Conservation (phyloP, 352 stramenopile genomes). For the Phytophthora cryptogea region DNA sequence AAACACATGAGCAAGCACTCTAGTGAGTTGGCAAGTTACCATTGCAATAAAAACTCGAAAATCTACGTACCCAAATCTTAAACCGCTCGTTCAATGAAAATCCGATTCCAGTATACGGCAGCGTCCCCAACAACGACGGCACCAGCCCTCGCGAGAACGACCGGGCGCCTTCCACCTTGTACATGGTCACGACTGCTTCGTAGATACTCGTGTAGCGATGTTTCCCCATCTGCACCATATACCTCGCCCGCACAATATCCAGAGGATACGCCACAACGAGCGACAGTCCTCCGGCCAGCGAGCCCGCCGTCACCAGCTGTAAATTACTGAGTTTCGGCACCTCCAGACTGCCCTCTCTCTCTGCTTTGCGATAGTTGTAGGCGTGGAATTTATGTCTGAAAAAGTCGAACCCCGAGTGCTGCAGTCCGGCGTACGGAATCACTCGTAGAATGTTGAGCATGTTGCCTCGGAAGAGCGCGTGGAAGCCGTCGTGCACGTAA, state of each 20-base stretch:
- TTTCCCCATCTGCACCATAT: slow-evolving; percentile 88
- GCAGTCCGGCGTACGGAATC: slow-evolving; percentile 76
- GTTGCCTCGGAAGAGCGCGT: slow-evolving; percentile 73
- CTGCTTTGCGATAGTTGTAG: slow-evolving; percentile 68
- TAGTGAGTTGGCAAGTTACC: neutral
- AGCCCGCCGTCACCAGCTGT: slow-evolving; percentile 74
- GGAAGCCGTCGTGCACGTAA: slow-evolving; percentile 71
- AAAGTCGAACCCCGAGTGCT: slow-evolving; percentile 87
- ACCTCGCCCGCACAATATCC: slow-evolving; percentile 81
- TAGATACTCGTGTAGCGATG: slow-evolving; percentile 75
- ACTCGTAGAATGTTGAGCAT: slow-evolving; percentile 83
- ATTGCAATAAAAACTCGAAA: neutral
- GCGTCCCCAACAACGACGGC: slow-evolving; percentile 80
- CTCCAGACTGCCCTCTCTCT: slow-evolving; percentile 33
- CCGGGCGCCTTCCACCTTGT: slow-evolving; percentile 64
- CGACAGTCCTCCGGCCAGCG: slow-evolving; percentile 73
- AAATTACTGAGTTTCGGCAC: slow-evolving; percentile 75
- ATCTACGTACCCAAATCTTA: slow-evolving; percentile 66
- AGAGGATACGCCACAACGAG: slow-evolving; percentile 80
- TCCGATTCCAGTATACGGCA: slow-evolving; percentile 87
- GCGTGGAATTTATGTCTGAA: slow-evolving; percentile 81
- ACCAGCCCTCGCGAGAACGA: slow-evolving; percentile 77
- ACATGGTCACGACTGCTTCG: slow-evolving; percentile 76
- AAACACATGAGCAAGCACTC: neutral
- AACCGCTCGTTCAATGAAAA: slow-evolving; percentile 87